These are phyloP conservation scores for Phytopythium kandeliae DNA, from an alignment of 352 stramenopile genomes.

Conservation along the genomic window DNA sequence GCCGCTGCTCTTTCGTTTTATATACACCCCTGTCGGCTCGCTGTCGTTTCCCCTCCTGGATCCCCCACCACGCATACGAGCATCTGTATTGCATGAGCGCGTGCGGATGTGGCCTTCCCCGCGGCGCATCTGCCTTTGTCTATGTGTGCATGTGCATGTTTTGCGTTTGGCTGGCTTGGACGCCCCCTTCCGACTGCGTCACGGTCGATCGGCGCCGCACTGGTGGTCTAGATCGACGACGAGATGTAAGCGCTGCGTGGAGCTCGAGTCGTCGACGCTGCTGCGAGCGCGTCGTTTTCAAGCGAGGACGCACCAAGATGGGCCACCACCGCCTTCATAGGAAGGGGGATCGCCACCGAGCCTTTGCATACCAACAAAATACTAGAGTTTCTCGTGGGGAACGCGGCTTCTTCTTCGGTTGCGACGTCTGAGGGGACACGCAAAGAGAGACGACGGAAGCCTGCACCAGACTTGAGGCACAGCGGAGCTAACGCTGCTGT, in stretches of 20 bases:
- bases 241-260: not conserved
- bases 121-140: too few species aligned
- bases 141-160: too few species aligned
- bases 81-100: too few species aligned
- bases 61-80: too few species aligned
- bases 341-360: not conserved
- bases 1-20: not conserved
- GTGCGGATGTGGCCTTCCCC: too few species aligned
- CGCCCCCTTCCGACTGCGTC: slow-evolving; percentile 2
- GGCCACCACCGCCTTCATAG: not conserved
- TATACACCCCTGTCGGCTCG: too few species aligned
- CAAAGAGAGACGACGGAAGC: not conserved
- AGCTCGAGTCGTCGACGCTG: not conserved
- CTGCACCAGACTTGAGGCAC: not conserved
- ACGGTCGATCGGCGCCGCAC: not conserved
- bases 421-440: slow-evolving; percentile 1
- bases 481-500: slow-evolving; percentile 3
- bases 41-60: too few species aligned
- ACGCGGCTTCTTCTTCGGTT: slow-evolving; percentile 4
- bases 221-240: too few species aligned
- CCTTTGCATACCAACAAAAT: slow-evolving; percentile 1
- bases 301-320: not conserved
- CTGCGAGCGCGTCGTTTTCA: not conserved
- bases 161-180: too few species aligned
- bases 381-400: slow-evolving; percentile 1